Conservation (phyloP, 176 grass and related monocot species). For the Zoysia japonica region DNA sequence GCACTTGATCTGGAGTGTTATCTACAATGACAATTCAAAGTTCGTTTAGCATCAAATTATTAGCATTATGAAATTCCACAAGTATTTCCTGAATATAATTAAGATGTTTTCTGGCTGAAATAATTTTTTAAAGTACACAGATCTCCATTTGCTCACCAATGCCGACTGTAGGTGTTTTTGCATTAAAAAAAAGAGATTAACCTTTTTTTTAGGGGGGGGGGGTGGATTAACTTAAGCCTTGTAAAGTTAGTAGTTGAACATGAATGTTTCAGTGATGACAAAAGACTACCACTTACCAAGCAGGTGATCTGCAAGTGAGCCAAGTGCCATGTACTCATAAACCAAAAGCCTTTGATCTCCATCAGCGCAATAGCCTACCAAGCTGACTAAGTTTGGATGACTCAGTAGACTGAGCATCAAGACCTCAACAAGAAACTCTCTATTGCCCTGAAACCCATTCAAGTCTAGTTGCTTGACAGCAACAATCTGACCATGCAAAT, state of each 20-base stretch:
- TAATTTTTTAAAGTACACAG: neutral
- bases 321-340: conserved; percentile 86
- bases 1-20: conserved; percentile 47
- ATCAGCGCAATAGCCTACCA: conserved; percentile 87
- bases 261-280: conserved; percentile 3
- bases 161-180: no score
- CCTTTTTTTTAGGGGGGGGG: no score
- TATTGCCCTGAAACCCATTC: conserved; percentile 73
- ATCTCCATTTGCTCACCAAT: neutral
- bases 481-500: conserved; percentile 57
- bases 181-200: no score
- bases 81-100: conserved; percentile 5
- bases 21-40: conserved; percentile 48
- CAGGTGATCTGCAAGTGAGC: conserved; percentile 74
- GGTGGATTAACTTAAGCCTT: neutral
- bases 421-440: conserved; percentile 86
- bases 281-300: conserved; percentile 53
- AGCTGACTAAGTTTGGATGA: conserved; percentile 83
- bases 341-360: conserved; percentile 88
- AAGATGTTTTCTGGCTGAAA: conserved; percentile 3
- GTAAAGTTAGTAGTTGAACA: conserved; percentile 15
- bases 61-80: neutral
- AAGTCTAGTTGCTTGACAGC: conserved; percentile 88
- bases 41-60: conserved; percentile 6
- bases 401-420: conserved; percentile 78